Percentiles rank a stretch among this genome's conserved stretches.
Evolutionary conservation across 2,329 filamentous ascomycete genomes (phyloP).

Genomic region (Stagonosporopsis tanaceti): DNA sequence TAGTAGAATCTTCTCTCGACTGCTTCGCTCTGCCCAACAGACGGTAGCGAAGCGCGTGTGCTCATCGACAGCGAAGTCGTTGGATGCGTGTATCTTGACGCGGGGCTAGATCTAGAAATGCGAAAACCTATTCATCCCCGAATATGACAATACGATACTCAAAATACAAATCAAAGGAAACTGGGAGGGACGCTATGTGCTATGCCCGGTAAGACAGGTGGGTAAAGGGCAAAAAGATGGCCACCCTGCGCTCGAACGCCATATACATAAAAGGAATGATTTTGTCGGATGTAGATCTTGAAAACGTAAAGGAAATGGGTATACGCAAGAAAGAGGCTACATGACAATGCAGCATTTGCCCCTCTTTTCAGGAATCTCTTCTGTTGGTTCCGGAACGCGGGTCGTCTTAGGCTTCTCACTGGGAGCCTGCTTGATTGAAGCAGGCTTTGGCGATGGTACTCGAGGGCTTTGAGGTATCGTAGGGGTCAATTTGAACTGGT

Average conservation of each 20-base stretch:
- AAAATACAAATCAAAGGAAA: constrained; percentile 25
- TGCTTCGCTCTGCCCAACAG: not conserved
- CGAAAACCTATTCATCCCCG: constrained; percentile 1
- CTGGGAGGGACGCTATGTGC: constrained; percentile 41
- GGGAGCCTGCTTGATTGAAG: constrained; percentile 34
- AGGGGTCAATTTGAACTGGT: constrained; percentile 58
- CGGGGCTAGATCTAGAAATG: constrained; percentile 19
- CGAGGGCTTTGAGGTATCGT: constrained; percentile 49
- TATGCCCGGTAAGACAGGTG: constrained; percentile 34
- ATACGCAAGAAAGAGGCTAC: constrained; percentile 56
- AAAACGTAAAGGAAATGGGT: constrained; percentile 33
- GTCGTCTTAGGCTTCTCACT: constrained; percentile 52
- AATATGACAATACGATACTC: not conserved
- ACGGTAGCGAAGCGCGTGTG: constrained; percentile 6
- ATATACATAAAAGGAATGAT: constrained; percentile 37
- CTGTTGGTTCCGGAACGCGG: constrained; percentile 62
- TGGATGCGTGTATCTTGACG: constrained; percentile 12
- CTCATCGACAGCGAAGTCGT: constrained; percentile 18
- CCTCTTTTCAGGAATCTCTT: constrained; percentile 65
- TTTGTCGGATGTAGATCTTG: constrained; percentile 31
- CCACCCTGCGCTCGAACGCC: constrained; percentile 30
- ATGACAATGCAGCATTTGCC: constrained; percentile 79
- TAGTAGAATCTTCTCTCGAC: not conserved
- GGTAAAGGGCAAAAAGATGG: constrained; percentile 19
- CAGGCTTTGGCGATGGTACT: constrained; percentile 37